Evolutionary conservation across 176 grass and related monocot species (phyloP), one percentile per base, ranked within the genome.

Genomic region (Oryza coarctata): DNA sequence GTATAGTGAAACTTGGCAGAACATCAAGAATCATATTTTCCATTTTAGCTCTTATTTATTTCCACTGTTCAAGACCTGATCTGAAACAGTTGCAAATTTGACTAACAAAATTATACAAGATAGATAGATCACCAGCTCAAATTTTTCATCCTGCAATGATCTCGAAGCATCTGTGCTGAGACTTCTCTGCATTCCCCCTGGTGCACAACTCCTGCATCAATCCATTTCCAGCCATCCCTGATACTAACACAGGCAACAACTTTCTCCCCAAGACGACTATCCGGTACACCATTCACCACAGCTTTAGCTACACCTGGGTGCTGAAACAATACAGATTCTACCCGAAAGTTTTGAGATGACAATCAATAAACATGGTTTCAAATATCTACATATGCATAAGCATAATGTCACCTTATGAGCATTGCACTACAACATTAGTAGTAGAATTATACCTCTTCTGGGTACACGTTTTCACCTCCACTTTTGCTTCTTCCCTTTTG

Each of bases 401-500:
- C 63, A 41, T 68, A 79, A 50, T 50, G 44, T 49, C 41, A 68
- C 18, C 41, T 34, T 50, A 29, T 50, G 63, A 68, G 63, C 11
- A 68, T 7, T 62, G 3, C 58, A 35, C 3, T 38, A 14, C 18
- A 63, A 10, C 7, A 76, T 9, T 39, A 12, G 32, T 9, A 33
- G 12, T 65, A 75, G 15, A 77, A 47, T 9, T 76, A 35, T 83
- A 98, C 95, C 92, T 98, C 95, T 86, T 98, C 95, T 0, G 92
- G 95, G 62, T 93, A 98, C 13, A 98, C 87, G 88, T 95, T 95
- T 85, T 98, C 95, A 31, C 92, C 95, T 50, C 95, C 95, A 3
- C 71, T 94, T 79, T 98, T 98, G 39, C 94, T 93, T 43, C 92
- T 52, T 36, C 78, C 92, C 44, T 98, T 94, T 52, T 91, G 86